phyloP scores from a whole-genome alignment of 257 asterid species.

The Marsdenia floribunda region DNA sequence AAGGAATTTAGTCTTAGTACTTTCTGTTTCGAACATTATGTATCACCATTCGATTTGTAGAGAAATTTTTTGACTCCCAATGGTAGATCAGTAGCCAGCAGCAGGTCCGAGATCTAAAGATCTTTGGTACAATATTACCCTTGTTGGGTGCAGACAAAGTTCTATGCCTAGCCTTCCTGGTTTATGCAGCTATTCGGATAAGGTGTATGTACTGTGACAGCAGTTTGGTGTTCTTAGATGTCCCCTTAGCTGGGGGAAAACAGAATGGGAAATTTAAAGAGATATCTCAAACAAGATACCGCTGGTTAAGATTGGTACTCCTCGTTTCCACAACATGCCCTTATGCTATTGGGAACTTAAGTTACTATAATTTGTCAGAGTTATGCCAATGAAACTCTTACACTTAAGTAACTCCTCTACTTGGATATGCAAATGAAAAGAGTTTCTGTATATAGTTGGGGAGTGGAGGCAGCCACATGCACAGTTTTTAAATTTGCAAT shows the following conservation, averaged over 20 bases:
- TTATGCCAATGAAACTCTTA: not conserved
- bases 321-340: not conserved
- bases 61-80: not conserved
- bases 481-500: too few species aligned
- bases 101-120: not conserved
- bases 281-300: not conserved
- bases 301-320: not conserved
- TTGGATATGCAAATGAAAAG: not conserved
- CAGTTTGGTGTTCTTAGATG: not conserved
- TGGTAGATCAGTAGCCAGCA: not conserved
- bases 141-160: not conserved
- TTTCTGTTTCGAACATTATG: not conserved
- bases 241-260: not conserved
- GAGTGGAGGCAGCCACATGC: not conserved
- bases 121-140: not conserved
- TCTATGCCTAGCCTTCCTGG: not conserved
- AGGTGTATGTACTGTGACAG: not conserved
- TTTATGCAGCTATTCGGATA: not conserved
- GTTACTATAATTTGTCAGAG: not conserved
- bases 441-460: not conserved
- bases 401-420: not conserved
- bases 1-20: not conserved
- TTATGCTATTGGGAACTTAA: not conserved
- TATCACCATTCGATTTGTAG: not conserved
- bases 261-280: not conserved